phyloP scores from a whole-genome alignment of 2,329 filamentous ascomycete species.

The Cordyceps cicadae region DNA sequence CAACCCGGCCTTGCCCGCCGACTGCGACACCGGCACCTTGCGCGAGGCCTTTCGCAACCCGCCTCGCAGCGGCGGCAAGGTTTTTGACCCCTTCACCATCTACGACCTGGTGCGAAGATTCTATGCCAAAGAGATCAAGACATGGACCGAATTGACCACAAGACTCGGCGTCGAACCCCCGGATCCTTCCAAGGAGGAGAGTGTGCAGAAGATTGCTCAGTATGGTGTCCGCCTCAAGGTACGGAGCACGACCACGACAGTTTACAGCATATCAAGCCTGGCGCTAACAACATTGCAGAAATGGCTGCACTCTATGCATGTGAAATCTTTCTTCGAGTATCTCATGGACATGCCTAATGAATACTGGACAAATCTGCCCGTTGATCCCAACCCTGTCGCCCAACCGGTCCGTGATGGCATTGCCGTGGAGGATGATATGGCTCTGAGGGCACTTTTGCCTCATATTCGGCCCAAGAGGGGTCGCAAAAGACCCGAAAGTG shows the following conservation, averaged over 20 bases:
- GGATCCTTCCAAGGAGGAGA: conserved; percentile 73
- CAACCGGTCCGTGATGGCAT: conserved; percentile 71
- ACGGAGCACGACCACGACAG: conserved; percentile 16
- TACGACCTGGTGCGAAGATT: conserved; percentile 73
- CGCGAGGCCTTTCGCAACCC: conserved; percentile 69
- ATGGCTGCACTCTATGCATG: conserved; percentile 96
- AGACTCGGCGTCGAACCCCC: conserved; percentile 84
- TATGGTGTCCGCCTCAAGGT: conserved; percentile 90
- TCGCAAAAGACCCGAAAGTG: conserved; percentile 55
- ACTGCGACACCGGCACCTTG: conserved; percentile 61
- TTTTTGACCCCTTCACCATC: conserved; percentile 68
- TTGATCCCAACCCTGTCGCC: conserved; percentile 52
- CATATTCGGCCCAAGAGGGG: conserved; percentile 59
- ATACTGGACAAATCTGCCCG: conserved; percentile 73
- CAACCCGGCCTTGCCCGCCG: conserved; percentile 66
- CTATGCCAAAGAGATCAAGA: conserved; percentile 77
- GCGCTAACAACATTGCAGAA: conserved; percentile 43
- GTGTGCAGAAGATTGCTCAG: conserved; percentile 87
- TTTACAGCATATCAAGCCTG: conserved; percentile 4
- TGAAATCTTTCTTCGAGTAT: conserved; percentile 92
- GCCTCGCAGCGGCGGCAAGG: conserved; percentile 81
- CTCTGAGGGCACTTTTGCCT: conserved; percentile 73
- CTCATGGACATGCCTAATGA: conserved; percentile 67
- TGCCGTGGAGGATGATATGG: conserved; percentile 78
- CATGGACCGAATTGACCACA: conserved; percentile 81